Evolutionary conservation across 768 basidiomycete species (phyloP).

Genomic region (Butyriboletus loyo): DNA sequence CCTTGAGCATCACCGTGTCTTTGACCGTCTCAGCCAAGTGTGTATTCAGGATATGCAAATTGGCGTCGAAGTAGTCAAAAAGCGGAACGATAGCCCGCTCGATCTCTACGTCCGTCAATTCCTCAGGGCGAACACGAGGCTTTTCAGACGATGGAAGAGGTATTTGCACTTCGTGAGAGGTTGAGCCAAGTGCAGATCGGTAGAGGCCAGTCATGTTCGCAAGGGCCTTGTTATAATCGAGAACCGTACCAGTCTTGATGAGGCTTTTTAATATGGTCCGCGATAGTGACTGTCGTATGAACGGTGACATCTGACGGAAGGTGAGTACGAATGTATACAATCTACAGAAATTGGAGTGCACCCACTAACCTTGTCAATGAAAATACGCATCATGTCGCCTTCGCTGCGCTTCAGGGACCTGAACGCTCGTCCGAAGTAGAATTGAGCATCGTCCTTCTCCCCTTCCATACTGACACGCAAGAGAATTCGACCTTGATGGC

Average conservation of each 20-base stretch:
- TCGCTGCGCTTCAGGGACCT: constrained; percentile 90
- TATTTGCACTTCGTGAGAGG: constrained; percentile 67
- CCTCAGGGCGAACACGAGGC: constrained; percentile 73
- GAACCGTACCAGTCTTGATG: constrained; percentile 54
- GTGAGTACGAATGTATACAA: not conserved
- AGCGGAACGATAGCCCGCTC: constrained; percentile 88
- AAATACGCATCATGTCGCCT: constrained; percentile 91
- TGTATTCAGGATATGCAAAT: constrained; percentile 86
- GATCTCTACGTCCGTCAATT: constrained; percentile 89
- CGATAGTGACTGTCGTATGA: constrained; percentile 86
- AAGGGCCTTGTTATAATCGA: constrained; percentile 90
- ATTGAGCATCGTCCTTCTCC: constrained; percentile 96
- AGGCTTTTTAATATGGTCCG: constrained; percentile 72
- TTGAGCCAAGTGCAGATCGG: constrained; percentile 70
- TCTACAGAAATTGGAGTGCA: not conserved
- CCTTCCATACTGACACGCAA: constrained; percentile 97
- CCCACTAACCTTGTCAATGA: constrained; percentile 85
- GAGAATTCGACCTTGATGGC: constrained; percentile 69
- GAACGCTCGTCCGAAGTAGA: constrained; percentile 96
- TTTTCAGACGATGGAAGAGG: constrained; percentile 74
- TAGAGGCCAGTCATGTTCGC: constrained; percentile 80
- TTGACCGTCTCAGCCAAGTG: constrained; percentile 81
- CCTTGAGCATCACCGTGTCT: constrained; percentile 86
- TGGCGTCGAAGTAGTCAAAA: constrained; percentile 96
- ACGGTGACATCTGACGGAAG: constrained; percentile 78